Evolutionary conservation across 768 basidiomycete genomes (phyloP), one percentile per base, ranked within the genome.

Genomic region (Kwoniella mangroviensis): DNA sequence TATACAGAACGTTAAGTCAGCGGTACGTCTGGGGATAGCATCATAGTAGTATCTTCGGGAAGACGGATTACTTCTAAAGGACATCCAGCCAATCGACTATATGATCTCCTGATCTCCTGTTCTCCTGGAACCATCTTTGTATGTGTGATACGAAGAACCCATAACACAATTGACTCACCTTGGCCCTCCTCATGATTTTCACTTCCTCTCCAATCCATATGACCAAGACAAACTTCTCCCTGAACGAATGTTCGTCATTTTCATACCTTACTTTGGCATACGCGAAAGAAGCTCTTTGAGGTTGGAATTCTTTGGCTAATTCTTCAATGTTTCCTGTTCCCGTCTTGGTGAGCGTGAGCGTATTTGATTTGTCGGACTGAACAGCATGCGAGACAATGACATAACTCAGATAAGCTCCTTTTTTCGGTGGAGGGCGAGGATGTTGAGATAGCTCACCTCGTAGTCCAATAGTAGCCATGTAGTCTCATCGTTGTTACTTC

Each of bases 381-480:
- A 34, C 34, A 34, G 34, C 34, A 7, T 34, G 3, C 34, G 34
- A 34, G 34, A 34, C 34, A 26, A 26, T 26, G 2, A 34, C 34
- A 34, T 28, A 4, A n/a, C 13, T 40, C 13, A 58, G 1, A 24
- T 17, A 2, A 40, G 41, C 21, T 43, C 22, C 2, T 19, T 3
- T 62, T 19, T 1, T 24, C 21, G 24, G 9, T 62, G 63, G 9
- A 58, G 9, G 12, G 43, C 55, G 22, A 49, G 17, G 24, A 59
- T 1, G 28, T 34, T 7, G 34, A 34, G 34, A 24, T 42, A 51
- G 66, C 86, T 79, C 74, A 89, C 90, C 86, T 91, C 90, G 83
- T 98, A 98, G 82, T 96, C 92, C 68, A 97, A 84, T 67, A 98
- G 86, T 55, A 95, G 80, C 94, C 94, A 98, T 82, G 92, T 97